Evolutionary conservation across 805 yeast genomes (phyloP).

Genomic region (Geotrichum ghanense): DNA sequence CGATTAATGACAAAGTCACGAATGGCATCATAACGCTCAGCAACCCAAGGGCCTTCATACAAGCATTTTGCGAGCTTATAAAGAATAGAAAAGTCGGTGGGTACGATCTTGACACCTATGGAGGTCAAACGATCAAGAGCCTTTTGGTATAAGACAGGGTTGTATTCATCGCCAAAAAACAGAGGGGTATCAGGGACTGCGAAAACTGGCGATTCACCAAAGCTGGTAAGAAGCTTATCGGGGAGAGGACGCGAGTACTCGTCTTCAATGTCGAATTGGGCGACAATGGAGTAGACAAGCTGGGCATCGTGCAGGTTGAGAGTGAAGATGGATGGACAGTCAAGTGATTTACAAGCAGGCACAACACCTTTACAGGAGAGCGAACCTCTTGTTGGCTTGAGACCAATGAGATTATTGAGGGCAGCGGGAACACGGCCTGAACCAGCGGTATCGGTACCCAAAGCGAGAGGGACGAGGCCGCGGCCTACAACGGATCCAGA

Average conservation of each 20-base stretch:
- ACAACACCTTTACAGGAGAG: constrained; percentile 88
- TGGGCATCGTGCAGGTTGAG: constrained; percentile 77
- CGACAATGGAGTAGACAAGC: constrained; percentile 55
- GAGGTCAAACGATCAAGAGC: constrained; percentile 47
- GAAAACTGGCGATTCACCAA: constrained; percentile 47
- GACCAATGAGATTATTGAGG: constrained; percentile 79
- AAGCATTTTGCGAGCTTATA: constrained; percentile 75
- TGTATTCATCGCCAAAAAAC: constrained; percentile 76
- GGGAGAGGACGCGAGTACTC: constrained; percentile 77
- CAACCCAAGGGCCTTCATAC: constrained; percentile 99
- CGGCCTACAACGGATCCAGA: constrained; percentile 86
- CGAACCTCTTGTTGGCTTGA: constrained; percentile 85
- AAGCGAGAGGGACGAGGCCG: constrained; percentile 78
- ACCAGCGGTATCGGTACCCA: constrained; percentile 98
- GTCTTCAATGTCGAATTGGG: constrained; percentile 61
- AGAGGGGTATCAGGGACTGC: constrained; percentile 65
- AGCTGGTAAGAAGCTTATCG: constrained; percentile 45
- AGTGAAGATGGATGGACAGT: constrained; percentile 82
- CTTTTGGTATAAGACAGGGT: constrained; percentile 52
- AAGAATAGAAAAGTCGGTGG: constrained; percentile 63
- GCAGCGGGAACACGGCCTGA: constrained; percentile 97
- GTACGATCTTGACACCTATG: constrained; percentile 47
- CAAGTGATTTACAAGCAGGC: constrained; percentile 92
- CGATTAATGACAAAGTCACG: constrained; percentile 60
- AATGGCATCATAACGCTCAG: constrained; percentile 82